phyloP scores from a whole-genome alignment of 129 eudicot genomes.

The Tagetes patula region DNA sequence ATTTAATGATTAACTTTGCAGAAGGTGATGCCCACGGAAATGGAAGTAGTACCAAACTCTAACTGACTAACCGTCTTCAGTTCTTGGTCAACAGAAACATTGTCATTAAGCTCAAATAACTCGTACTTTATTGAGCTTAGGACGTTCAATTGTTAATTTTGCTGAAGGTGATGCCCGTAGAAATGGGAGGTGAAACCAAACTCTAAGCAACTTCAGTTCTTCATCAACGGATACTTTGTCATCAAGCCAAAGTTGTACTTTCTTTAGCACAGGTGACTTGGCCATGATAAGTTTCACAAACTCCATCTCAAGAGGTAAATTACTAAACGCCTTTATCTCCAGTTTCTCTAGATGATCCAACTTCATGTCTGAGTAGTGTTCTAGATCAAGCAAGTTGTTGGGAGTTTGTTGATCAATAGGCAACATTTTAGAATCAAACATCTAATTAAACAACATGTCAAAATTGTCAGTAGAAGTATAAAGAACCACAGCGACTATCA shows the following conservation, averaged over 20 bases:
- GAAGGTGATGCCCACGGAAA: no score
- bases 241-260: neutral
- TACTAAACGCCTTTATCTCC: neutral
- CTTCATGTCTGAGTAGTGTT: neutral
- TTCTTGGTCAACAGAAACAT: no score
- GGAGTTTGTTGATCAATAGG: neutral
- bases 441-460: neutral
- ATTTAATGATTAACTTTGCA: no score
- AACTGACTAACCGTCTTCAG: no score
- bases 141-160: neutral
- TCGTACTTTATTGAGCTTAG: no score
- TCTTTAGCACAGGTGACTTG: constrained; percentile 26
- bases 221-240: neutral
- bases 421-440: neutral
- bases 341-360: constrained; percentile 18
- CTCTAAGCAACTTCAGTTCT: neutral
- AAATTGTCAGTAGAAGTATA: neutral
- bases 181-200: constrained; percentile 9
- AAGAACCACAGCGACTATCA: neutral
- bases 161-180: neutral
- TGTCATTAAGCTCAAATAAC: no score
- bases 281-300: constrained; percentile 27
- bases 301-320: neutral
- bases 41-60: no score
- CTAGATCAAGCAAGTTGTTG: neutral